Base-by-base conservation (phyloP, 2,329 filamentous ascomycete species). In the Exophiala sideris region DNA sequence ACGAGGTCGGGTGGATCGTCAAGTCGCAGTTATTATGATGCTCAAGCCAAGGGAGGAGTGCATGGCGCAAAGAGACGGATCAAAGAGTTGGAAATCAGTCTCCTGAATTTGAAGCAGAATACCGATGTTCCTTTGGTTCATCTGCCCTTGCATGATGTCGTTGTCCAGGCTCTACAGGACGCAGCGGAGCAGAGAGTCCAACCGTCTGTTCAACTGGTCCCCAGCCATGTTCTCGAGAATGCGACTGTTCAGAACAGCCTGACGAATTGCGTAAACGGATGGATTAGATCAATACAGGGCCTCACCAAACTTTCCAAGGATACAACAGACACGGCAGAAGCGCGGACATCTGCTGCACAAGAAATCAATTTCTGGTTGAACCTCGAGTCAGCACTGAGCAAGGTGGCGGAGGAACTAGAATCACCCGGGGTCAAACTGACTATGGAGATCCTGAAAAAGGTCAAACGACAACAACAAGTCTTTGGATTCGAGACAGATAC, bases 321-420 rank as follows among this genome's bases (percentile, higher is more conserved):
- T 65, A 50, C 52, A 8, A 50, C 48, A 36, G 47, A 45, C 36
- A 41, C 42, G 4, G 39, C 42, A 9, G 85, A 89, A 1, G 68
- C 86, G 70, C 79, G 81, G 61, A 80, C 85, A 32, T 95, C 91
- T 18, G 94, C 94, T 32, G 92, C 89, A 52, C 94, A 97, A 70
- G 94, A 99, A 71, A 96, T 99, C 71, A 96, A 96, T 71, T 99
- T 99, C 68, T 99, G 94, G 94, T 73, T 99, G 47, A 95, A 91
- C 1, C 96, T 99, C 88, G 95, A 99, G 71, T 88, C 87, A 12
- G 89, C 91, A 3, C 74, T 99, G 60, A 91, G 96, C 69, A 87
- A 87, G 24, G 96, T 99, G 56, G 92, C 96, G 70, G 83, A 80
- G 38, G 92, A 97, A 70, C 80, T 99, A 52, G 81, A 86, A 58